phyloP scores from a whole-genome alignment of 495 filamentous ascomycete species.

The Neurospora sp. region DNA sequence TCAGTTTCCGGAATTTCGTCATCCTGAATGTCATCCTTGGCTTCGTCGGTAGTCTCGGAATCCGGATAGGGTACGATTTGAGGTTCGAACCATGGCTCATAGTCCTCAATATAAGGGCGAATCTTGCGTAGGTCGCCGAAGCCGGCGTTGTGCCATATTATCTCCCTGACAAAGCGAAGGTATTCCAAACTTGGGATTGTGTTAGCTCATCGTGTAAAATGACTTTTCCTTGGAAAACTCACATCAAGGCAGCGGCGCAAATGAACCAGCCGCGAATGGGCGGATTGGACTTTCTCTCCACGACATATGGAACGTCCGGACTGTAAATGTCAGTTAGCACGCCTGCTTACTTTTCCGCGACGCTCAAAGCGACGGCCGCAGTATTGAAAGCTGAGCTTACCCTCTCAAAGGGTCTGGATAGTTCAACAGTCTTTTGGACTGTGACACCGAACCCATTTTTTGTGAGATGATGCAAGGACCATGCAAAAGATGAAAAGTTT shows the following conservation, averaged over 20 bases:
- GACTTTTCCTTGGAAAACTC: background rate
- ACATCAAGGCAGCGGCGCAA: constrained; percentile 16
- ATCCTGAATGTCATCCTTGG: constrained; percentile 11
- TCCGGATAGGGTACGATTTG: constrained; percentile 52
- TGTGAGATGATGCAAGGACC: background rate
- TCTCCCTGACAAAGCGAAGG: constrained; percentile 18
- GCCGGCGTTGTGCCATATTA: constrained; percentile 58
- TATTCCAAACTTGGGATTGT: constrained; percentile 20
- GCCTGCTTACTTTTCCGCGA: background rate
- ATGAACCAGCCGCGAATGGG: constrained; percentile 17
- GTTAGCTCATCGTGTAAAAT: background rate
- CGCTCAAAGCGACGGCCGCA: background rate
- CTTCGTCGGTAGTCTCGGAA: background rate
- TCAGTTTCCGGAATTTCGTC: constrained; percentile 2
- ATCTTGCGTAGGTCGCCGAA: constrained; percentile 53
- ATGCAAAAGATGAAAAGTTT: background rate
- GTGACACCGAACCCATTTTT: constrained; percentile 6
- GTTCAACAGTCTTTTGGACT: constrained; percentile 7
- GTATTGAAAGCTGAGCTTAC: constrained; percentile 4
- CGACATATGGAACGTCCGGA: constrained; percentile 20
- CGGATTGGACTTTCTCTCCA: constrained; percentile 19
- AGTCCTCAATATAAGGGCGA: constrained; percentile 43
- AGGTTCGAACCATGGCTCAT: constrained; percentile 64
- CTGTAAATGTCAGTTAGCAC: constrained; percentile 7
- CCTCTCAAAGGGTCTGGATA: constrained; percentile 12